Evolutionary conservation across 176 grass and related monocot genomes (phyloP).

Genomic region (Calamus simplicifolius): DNA sequence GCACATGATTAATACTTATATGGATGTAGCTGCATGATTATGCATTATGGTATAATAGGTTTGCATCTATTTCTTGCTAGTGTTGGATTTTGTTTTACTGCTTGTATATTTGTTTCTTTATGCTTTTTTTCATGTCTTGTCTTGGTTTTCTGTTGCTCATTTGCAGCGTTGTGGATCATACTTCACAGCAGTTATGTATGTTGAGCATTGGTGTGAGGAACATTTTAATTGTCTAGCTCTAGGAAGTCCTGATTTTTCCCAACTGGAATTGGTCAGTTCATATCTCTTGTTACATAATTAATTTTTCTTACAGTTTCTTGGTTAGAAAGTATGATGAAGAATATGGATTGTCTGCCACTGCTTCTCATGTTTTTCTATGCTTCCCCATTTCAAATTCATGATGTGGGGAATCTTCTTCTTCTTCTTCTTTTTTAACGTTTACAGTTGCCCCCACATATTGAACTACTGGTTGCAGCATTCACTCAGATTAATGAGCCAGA

Average conservation of each 20-base stretch:
- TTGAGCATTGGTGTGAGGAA: slow-evolving; percentile 91
- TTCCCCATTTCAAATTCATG: too few species aligned
- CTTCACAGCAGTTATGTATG: slow-evolving; percentile 73
- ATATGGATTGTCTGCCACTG: too few species aligned
- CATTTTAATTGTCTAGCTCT: slow-evolving; percentile 66
- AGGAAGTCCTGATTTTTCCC: slow-evolving; percentile 77
- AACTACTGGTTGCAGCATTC: slow-evolving; percentile 62
- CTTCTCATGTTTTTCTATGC: too few species aligned
- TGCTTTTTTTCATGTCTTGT: background rate
- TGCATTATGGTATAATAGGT: too few species aligned
- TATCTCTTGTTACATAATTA: background rate
- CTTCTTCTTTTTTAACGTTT: slow-evolving; percentile 29
- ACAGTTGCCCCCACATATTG: slow-evolving; percentile 69
- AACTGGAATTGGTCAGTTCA: slow-evolving; percentile 59
- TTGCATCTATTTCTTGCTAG: background rate
- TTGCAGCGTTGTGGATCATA: slow-evolving; percentile 72
- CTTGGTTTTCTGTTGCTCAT: slow-evolving; percentile 1
- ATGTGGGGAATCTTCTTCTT: background rate
- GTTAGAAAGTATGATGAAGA: too few species aligned
- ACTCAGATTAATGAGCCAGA: slow-evolving; percentile 83
- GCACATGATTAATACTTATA: too few species aligned
- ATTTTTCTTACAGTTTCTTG: too few species aligned
- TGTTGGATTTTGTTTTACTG: background rate
- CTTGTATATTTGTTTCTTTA: slow-evolving; percentile 14
- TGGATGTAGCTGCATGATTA: too few species aligned